Percentiles rank a stretch among this genome's conserved stretches.
Conservation (phyloP, 345 rosid genomes). For the Gossypium herbaceum region DNA sequence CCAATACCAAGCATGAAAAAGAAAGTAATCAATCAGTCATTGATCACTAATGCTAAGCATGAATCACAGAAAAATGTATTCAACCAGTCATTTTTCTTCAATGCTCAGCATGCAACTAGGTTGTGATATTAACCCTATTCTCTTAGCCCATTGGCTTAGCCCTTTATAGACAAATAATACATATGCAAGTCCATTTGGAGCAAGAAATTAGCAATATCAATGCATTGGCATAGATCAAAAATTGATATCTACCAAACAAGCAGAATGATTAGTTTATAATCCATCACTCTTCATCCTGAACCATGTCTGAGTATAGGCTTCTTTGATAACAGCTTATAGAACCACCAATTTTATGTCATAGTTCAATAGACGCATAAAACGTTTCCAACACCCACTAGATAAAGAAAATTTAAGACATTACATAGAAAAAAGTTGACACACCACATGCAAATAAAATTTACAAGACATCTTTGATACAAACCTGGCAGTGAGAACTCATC, state of each 20-base stretch:
- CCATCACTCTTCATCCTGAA: not conserved
- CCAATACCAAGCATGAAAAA: not conserved
- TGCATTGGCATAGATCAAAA: not conserved
- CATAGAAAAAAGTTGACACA: not conserved
- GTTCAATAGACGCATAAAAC: not conserved
- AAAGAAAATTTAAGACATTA: not conserved
- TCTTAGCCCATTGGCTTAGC: not conserved
- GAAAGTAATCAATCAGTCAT: not conserved
- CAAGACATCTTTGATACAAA: slow-evolving; percentile 25
- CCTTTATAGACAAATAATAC: not conserved
- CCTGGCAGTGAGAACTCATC: slow-evolving; percentile 61
- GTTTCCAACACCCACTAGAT: not conserved
- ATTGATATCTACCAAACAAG: not conserved
- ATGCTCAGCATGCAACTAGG: not conserved
- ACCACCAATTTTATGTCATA: not conserved
- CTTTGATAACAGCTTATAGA: not conserved
- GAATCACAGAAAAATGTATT: not conserved
- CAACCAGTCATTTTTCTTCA: not conserved
- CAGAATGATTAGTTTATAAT: not conserved
- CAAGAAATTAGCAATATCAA: not conserved
- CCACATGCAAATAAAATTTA: slow-evolving; percentile 10
- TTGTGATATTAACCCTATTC: not conserved
- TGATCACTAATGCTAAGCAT: not conserved
- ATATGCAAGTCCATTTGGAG: not conserved
- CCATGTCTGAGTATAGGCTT: not conserved